Evolutionary conservation across 257 asterid genomes (phyloP).

Genomic region (Solanum piurae): DNA sequence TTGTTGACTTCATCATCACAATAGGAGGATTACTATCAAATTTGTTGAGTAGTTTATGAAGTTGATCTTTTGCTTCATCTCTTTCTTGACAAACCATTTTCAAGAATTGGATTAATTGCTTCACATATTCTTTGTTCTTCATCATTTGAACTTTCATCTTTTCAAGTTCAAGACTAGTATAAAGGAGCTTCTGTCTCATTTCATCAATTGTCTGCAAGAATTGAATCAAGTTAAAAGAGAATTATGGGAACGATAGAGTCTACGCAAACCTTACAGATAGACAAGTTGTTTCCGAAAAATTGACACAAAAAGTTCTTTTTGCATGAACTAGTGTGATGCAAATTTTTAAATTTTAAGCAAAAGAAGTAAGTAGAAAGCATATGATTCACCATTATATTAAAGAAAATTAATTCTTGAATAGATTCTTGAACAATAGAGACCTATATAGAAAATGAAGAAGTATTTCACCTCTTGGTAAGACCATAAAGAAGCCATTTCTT

Average conservation of each 20-base stretch:
- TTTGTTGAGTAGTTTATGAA: constrained; percentile 37
- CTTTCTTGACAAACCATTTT: constrained; percentile 35
- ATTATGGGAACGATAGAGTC: neutral
- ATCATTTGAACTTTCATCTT: constrained; percentile 28
- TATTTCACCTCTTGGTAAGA: constrained; percentile 50
- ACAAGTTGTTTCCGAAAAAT: neutral
- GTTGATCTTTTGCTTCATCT: constrained; percentile 46
- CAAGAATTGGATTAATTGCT: constrained; percentile 29
- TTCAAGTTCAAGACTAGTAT: constrained; percentile 47
- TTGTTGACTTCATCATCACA: neutral
- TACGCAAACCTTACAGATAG: neutral
- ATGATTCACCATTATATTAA: neutral
- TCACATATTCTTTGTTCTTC: constrained; percentile 33
- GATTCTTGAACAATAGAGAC: neutral
- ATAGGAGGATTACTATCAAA: constrained; percentile 16
- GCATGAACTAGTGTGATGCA: neutral
- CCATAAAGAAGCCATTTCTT: constrained; percentile 55
- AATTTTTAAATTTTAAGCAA: neutral
- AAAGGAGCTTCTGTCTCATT: constrained; percentile 33
- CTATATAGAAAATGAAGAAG: neutral
- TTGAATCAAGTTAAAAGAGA: neutral
- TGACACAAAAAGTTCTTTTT: neutral
- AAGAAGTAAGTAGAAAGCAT: neutral
- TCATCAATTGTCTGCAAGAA: constrained; percentile 28
- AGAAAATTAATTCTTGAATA: neutral